Base-by-base conservation (phyloP, 1,284 basidiomycete genomes). In the Trametes pubescens region DNA sequence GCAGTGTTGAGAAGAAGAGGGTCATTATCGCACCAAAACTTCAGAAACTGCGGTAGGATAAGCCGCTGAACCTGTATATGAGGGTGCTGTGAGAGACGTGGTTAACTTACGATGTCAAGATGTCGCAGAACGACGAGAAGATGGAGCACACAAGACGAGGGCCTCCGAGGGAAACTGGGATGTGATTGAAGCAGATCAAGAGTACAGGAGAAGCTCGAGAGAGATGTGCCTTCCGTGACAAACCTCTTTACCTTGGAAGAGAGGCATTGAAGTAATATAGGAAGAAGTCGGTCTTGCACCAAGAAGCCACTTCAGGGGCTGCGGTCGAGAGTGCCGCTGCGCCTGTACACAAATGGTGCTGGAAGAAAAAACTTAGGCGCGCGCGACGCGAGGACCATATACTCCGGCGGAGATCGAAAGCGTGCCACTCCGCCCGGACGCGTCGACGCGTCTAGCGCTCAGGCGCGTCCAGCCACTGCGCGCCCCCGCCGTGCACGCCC, bases 341-440 rank as follows among this genome's bases (percentile, higher is more conserved):
- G 72, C 73, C 74, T 76, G 75, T 77, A 77, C 76, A 77, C 76
- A 75, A 75, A 60, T 57, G 71, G 72, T 76, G 75, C 74, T 61
- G 59, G 34, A 43, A 46, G 48, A 35, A 40, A 61, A 52, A 51
- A 7, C 9, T 11, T 7, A 51, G 29, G 38, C 52, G 57, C 29
- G n/a, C 38, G 14, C 22, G n/a, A 38, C 21, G 51, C 52, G 43
- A 14, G n/a, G 26, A 1, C 14, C 51, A 14, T 35, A 51, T 53
- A 55, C 9, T 21, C 34, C 11, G 11, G 63, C 70, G 71, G 71
- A 64, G 71, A 16, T 47, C 44, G n/a, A 70, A 72, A 67, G 63
- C 66, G 66, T 57, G 64, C 48, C 51, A 68, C 67, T 68, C 67
- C 67, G 67, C 34, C 64, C 22, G 26, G 44, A 69, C 70, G 69